These are phyloP conservation scores for Monilinia laxa DNA, from an alignment of 2,329 filamentous ascomycete genomes.

Conservation along the genomic window DNA sequence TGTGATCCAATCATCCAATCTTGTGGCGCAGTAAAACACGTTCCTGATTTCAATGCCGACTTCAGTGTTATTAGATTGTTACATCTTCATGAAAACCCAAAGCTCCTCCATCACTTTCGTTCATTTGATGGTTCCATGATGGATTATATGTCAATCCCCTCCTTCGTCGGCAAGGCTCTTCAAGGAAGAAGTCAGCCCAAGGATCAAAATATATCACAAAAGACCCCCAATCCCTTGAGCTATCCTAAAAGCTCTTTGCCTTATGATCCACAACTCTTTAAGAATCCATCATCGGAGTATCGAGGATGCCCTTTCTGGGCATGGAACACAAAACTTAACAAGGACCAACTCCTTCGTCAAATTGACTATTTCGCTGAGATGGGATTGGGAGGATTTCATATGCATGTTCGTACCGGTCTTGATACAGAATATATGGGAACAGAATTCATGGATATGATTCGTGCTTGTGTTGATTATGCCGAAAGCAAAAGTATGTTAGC, in stretches of 20 bases:
- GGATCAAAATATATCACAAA: constrained; percentile 8
- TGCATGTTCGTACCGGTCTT: constrained; percentile 40
- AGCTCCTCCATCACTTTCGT: background rate
- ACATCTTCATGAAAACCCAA: background rate
- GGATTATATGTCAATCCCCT: background rate
- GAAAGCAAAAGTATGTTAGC: constrained; percentile 40
- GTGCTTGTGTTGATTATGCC: constrained; percentile 40
- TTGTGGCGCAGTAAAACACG: constrained; percentile 6
- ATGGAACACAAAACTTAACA: constrained; percentile 40
- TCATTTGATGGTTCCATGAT: background rate
- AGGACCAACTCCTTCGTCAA: constrained; percentile 37
- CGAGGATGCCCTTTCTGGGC: constrained; percentile 40
- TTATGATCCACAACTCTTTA: constrained; percentile 37
- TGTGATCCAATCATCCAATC: background rate
- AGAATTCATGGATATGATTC: constrained; percentile 40
- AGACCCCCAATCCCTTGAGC: constrained; percentile 36
- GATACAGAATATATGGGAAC: constrained; percentile 41
- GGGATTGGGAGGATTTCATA: constrained; percentile 41
- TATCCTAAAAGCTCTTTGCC: constrained; percentile 36
- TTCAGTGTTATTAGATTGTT: background rate
- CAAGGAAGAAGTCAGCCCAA: constrained; percentile 5
- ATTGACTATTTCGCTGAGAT: constrained; percentile 40
- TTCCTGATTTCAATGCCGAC: background rate
- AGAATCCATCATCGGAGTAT: constrained; percentile 39
- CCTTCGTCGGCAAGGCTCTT: constrained; percentile 11